phyloP scores from a whole-genome alignment of 768 basidiomycete species.

The Trametes elegans region DNA sequence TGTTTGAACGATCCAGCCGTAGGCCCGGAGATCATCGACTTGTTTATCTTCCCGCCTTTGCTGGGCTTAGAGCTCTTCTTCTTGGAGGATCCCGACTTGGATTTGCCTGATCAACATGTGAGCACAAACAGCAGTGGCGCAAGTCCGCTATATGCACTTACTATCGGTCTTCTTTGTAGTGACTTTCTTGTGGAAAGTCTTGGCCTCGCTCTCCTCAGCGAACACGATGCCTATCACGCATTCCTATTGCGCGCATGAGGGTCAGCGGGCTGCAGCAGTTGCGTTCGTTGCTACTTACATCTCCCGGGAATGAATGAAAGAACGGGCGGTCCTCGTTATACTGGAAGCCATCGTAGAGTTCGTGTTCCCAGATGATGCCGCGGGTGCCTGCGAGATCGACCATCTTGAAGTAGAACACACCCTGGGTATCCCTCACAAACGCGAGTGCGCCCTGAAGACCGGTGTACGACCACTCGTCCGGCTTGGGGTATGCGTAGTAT shows the following conservation, averaged over 20 bases:
- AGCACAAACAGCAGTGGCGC: not conserved
- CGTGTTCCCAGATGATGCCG: constrained; percentile 92
- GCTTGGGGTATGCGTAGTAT: constrained; percentile 85
- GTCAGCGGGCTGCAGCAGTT: not conserved
- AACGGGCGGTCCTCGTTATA: constrained; percentile 82
- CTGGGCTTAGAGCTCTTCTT: constrained; percentile 53
- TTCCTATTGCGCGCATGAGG: constrained; percentile 45
- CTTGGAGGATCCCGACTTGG: constrained; percentile 46
- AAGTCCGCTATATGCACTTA: not conserved
- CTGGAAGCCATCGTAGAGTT: constrained; percentile 79
- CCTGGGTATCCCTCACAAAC: constrained; percentile 60
- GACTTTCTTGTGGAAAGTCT: constrained; percentile 83
- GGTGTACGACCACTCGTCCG: constrained; percentile 77
- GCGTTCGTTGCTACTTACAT: constrained; percentile 58
- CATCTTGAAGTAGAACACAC: constrained; percentile 64
- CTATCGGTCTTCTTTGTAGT: constrained; percentile 52
- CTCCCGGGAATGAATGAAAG: constrained; percentile 91
- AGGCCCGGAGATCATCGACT: constrained; percentile 88
- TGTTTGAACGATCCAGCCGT: constrained; percentile 79
- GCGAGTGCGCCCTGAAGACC: constrained; percentile 87
- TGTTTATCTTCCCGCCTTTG: constrained; percentile 83
- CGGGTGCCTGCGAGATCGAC: constrained; percentile 84
- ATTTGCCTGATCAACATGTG: constrained; percentile 28
- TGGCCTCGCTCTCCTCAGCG: constrained; percentile 81
- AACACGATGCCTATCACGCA: constrained; percentile 94